Evolutionary conservation across 768 basidiomycete genomes (phyloP), one percentile per base, ranked within the genome.

Genomic region (Tricholoma furcatifolium): DNA sequence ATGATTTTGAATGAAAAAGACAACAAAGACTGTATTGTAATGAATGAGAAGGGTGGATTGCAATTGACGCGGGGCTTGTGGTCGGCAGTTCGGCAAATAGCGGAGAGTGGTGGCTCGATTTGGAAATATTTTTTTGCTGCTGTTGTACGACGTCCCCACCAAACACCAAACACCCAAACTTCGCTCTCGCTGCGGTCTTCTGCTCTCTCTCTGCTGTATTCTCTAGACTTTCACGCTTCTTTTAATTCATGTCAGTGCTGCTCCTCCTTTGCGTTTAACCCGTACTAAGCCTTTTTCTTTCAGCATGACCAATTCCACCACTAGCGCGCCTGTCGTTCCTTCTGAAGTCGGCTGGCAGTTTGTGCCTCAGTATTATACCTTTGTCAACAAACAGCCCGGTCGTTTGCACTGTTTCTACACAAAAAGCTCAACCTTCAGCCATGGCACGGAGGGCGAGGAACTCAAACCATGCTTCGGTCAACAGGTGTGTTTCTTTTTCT

Each of bases 311-410:
- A 72, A 70, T 65, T 64, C 72, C 67, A 63, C 72, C 65, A 60
- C 81, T 63, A 57, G 71, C 62, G 65, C 72, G 59, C 55, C 71
- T 67, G 85, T 91, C 77, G 76, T 87, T 77, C 90, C 90, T 71
- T 92, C 87, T 62, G 93, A 97, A 77, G 95, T 98, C 67, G 94
- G 95, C 74, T 98, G 94, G 93, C 94, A 98, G 74, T 98, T 98
- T 76, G 94, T 97, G 62, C 93, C 93, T 44, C 95, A 99, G 74
- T 98, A 98, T 77, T 99, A 99, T 77, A 96, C 91, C 63, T 96
- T 91, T 79, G 89, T 99, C 70, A 97, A 98, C 84, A 94, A 97
- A 76, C 87, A 94, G 57, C 96, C 96, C 65, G 79, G 90, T 74
- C 90, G 93, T 71, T 83, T 98, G 63, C 97, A 99, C 74, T 94